Percentiles rank a stretch among this genome's conserved stretches.
These are phyloP conservation scores for Nelumbo lutea DNA, from an alignment of 164 flowering plant genomes.

Conservation along the genomic window DNA sequence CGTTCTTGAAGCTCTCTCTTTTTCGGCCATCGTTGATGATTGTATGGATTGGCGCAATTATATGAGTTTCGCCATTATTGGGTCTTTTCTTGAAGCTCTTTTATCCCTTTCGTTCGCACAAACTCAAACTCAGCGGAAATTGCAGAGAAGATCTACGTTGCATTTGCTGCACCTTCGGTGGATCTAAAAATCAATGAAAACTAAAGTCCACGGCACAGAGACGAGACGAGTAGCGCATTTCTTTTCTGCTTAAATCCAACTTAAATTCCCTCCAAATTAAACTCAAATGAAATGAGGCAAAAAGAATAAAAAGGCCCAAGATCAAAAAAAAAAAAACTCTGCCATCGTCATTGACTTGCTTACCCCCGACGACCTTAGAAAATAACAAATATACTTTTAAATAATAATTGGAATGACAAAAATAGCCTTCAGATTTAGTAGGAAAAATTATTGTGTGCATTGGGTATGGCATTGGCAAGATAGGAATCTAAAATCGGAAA, in stretches of 20 bases:
- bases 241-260: not conserved
- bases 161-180: not conserved
- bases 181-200: constrained; percentile 27
- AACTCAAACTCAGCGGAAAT: no score
- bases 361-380: not conserved
- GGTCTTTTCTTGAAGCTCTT: constrained; percentile 10
- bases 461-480: no score
- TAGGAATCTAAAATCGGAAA: no score
- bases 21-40: constrained; percentile 19
- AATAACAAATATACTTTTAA: no score
- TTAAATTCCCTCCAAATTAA: not conserved
- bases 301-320: no score
- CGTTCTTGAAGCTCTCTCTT: constrained; percentile 13
- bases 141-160: no score
- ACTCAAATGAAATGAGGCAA: not conserved
- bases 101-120: not conserved
- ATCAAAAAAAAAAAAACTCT: no score
- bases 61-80: constrained; percentile 6
- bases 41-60: not conserved
- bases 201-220: constrained; percentile 1
- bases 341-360: not conserved
- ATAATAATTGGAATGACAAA: no score
- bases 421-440: no score
- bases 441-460: no score
- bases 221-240: no score